Evolutionary conservation across 495 filamentous ascomycete genomes (phyloP), one percentile per base, ranked within the genome.

Genomic region (Trichoderma reesei): DNA sequence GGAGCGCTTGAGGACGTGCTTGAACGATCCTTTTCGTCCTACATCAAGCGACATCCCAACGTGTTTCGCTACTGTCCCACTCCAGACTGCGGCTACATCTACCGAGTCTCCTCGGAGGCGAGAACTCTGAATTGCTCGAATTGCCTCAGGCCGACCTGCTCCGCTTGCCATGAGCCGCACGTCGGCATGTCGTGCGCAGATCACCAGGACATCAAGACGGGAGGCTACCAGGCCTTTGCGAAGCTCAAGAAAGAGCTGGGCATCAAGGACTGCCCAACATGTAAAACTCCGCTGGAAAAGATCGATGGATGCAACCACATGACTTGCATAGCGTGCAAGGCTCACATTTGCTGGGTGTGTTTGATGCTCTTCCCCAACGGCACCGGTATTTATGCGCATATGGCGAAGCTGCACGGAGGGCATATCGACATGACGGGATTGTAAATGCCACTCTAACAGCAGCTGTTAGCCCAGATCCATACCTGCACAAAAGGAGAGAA

Each of bases 261-360:
- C 10, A 62, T 62, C 60, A 62, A 62, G 26, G 60, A 41, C 34
- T 62, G 60, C 9, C 60, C 60, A 5, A 62, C 7, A 1, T 62
- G 60, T 39, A 62, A 41, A 31, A 62, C 60, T 41, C 31, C 26
- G 3, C 7, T 62, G 11, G 60, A 62, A 44, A 62, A 62, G 60
- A 33, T 59, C 5, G 7, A 6, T 1, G 71, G 71, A 1, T 73
- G 70, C 44, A 66, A 73, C 59, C 67, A 72, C 36, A 65, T 73
- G 46, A 66, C 66, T 0, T 73, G 71, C 39, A 51, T 59, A 18
- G 71, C 67, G 18, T 73, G 71, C n/a, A 7, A 44, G 9, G 38
- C 66, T 1, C 70, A 72, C 41, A 66, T 73, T 36, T 73, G 71
- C 46, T 73, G 71, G 71, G 64, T 60, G 60, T 73, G 71, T 11